Conservation (phyloP, 345 rosid species). For the Rhizophora apiculata region DNA sequence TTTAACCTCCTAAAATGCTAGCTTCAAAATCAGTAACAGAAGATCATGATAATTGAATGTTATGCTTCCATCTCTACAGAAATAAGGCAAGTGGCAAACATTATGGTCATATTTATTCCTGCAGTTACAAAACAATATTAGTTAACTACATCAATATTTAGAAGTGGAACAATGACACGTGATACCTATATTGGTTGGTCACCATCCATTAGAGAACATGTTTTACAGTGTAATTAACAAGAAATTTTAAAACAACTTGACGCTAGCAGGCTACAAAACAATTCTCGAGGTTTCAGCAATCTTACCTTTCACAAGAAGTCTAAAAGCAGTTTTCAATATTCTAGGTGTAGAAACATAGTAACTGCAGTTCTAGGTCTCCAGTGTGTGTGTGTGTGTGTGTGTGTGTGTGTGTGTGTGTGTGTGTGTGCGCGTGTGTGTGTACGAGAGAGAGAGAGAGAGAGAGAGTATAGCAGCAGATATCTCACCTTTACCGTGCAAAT, state of each 20-base stretch:
- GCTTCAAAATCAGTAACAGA: not conserved
- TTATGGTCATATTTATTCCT: not conserved
- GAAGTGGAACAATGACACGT: too few species aligned
- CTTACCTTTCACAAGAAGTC: constrained; percentile 3
- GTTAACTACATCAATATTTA: too few species aligned
- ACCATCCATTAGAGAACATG: too few species aligned
- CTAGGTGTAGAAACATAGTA: too few species aligned
- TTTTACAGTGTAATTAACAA: too few species aligned
- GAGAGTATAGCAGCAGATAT: constrained; percentile 7
- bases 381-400: not conserved
- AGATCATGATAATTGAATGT: not conserved
- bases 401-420: too few species aligned
- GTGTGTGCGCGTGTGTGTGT: not conserved
- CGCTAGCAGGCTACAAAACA: not conserved
- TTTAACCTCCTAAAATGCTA: not conserved
- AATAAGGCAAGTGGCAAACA: not conserved
- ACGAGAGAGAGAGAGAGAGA: too few species aligned
- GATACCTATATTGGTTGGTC: too few species aligned
- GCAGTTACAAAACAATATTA: too few species aligned
- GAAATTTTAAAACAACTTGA: not conserved
- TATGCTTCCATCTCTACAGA: not conserved
- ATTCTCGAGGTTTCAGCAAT: not conserved
- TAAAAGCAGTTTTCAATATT: too few species aligned
- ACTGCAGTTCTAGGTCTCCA: too few species aligned
- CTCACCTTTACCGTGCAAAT: constrained; percentile 80